These are phyloP conservation scores for Pinus taeda DNA, from an alignment of 75 land plant species.

Conservation along the genomic window DNA sequence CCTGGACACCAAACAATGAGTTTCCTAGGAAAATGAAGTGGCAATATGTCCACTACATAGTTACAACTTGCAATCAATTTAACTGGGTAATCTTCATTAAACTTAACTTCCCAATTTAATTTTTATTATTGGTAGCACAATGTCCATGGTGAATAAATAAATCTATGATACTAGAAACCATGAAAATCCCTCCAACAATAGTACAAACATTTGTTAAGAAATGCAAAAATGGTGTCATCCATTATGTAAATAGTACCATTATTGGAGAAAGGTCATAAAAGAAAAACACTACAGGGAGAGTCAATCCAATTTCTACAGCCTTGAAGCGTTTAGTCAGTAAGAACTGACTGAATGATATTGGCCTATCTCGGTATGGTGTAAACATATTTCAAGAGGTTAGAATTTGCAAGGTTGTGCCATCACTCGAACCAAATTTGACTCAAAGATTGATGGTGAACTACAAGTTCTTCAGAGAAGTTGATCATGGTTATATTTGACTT, in stretches of 20 bases:
- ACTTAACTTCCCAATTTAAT: slow-evolving; percentile 57
- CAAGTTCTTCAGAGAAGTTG: too few species aligned
- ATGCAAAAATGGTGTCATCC: slow-evolving; percentile 68
- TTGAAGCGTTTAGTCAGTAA: slow-evolving; percentile 92
- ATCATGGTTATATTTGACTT: too few species aligned
- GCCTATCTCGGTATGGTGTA: too few species aligned
- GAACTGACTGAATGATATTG: slow-evolving; percentile 36
- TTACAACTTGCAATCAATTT: neutral
- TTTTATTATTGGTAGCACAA: slow-evolving; percentile 63
- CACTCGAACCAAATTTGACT: too few species aligned
- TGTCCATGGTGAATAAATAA: slow-evolving; percentile 73
- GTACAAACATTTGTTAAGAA: slow-evolving; percentile 91
- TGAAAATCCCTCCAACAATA: slow-evolving; percentile 87
- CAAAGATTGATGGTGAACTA: too few species aligned
- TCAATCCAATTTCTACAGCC: slow-evolving; percentile 33
- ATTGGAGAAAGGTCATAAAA: slow-evolving; percentile 93
- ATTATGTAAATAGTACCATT: slow-evolving; percentile 75
- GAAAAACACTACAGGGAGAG: slow-evolving; percentile 76
- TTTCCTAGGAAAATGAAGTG: neutral
- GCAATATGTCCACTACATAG: neutral
- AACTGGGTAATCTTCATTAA: neutral
- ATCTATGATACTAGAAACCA: slow-evolving; percentile 60
- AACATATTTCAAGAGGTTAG: too few species aligned
- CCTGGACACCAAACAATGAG: neutral
- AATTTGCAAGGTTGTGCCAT: too few species aligned